Evolutionary conservation across 2,329 filamentous ascomycete species (phyloP).

Genomic region (Tolypocladium tropicale): DNA sequence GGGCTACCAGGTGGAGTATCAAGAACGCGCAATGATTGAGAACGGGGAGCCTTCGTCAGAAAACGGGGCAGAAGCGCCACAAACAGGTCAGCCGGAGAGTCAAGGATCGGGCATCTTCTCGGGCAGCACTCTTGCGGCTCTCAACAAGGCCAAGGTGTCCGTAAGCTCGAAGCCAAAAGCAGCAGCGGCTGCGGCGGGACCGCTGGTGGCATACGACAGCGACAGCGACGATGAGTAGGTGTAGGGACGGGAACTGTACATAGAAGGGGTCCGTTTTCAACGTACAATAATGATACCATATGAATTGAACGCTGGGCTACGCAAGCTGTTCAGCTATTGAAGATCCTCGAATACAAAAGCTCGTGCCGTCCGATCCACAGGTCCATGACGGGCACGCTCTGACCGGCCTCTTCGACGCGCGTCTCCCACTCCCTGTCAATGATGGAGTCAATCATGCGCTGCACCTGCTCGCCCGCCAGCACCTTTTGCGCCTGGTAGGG

Average conservation of each 20-base stretch:
- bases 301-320: not conserved
- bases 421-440: slow-evolving; percentile 51
- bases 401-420: slow-evolving; percentile 55
- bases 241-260: slow-evolving; percentile 10
- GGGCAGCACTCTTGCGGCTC: slow-evolving; percentile 66
- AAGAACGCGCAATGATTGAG: slow-evolving; percentile 49
- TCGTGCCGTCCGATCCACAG: slow-evolving; percentile 78
- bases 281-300: slow-evolving; percentile 21
- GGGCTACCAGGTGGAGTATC: slow-evolving; percentile 53
- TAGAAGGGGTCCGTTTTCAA: slow-evolving; percentile 4
- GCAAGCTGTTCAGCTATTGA: slow-evolving; percentile 54
- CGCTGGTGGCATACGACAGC: slow-evolving; percentile 81
- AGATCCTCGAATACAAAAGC: slow-evolving; percentile 74
- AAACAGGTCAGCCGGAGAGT: slow-evolving; percentile 25
- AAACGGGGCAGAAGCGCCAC: slow-evolving; percentile 13
- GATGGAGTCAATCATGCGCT: slow-evolving; percentile 44
- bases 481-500: slow-evolving; percentile 71
- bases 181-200: slow-evolving; percentile 47
- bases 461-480: slow-evolving; percentile 51
- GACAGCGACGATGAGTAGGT: slow-evolving; percentile 62
- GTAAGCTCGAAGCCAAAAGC: slow-evolving; percentile 45
- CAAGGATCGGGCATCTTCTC: slow-evolving; percentile 62
- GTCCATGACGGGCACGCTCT: slow-evolving; percentile 69
- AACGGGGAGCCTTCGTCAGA: slow-evolving; percentile 37
- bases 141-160: slow-evolving; percentile 49